Evolutionary conservation across 2,329 filamentous ascomycete species (phyloP), one percentile per base, ranked within the genome.

Genomic region (Drechslera avenae): DNA sequence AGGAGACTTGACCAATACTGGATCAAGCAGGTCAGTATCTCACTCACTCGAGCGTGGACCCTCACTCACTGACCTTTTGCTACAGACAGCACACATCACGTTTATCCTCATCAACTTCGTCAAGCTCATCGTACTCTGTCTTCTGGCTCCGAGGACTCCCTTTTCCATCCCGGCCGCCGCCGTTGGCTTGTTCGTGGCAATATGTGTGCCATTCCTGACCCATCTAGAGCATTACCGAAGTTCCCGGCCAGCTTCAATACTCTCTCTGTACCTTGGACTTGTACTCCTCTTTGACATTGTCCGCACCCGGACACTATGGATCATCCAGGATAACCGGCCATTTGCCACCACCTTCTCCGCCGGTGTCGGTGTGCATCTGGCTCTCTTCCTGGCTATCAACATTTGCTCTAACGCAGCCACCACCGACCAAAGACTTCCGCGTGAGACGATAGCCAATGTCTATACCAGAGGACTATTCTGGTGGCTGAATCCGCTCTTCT

Each of bases 401-500:
- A 39, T 39, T 19, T 39, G 35, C 18, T 39, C 35, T 8, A 26
- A 39, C 26, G 35, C 35, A 9, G 35, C 35, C 10, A 23, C 35
- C 17, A 39, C 35, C 9, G 35, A 39, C 19, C 18, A 23, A n/a
- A 39, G 19, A 21, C 35, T 39, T 26, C 35, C 35, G 7, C 35
- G 35, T 39, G 35, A 39, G 19, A 39, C 35, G 10, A 39, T 19
- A 26, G 35, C 19, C 35, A 39, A 39, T 39, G 18, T 39, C 18
- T 39, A 39, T 23, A 39, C 35, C 5, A 39, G 35, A 39, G 35
- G 35, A n/a, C 19, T 39, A 5, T 39, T 39, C 35, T 39, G 35
- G 35, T 39, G 35, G 35, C 35, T 39, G 35, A 39, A 39, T n/a
- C 35, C 35, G 10, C 35, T 39, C 35, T 39, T 39, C 35, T 39